Conservation (phyloP, 2,329 filamentous ascomycete species). For the Pochonia chlamydosporia region DNA sequence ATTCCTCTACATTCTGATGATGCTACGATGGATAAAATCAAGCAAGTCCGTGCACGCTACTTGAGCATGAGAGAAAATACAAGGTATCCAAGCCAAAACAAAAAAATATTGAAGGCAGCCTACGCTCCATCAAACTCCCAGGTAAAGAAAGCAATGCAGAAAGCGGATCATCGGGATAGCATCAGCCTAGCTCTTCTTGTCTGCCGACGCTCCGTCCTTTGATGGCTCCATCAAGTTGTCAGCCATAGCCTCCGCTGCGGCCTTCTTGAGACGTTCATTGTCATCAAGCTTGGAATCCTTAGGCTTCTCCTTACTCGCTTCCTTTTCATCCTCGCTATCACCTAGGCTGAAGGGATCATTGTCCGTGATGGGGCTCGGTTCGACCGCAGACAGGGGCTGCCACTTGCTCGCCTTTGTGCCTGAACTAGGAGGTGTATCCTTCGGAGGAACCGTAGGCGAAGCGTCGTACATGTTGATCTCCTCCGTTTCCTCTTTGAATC, state of each 20-base stretch:
- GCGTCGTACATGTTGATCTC: slow-evolving; percentile 73
- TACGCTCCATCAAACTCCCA: slow-evolving; percentile 2
- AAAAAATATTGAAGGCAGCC: not conserved
- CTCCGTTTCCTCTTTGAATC: slow-evolving; percentile 60
- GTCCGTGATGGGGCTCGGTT: slow-evolving; percentile 77
- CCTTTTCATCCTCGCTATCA: slow-evolving; percentile 90
- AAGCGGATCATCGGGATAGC: not conserved
- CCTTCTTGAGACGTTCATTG: slow-evolving; percentile 58
- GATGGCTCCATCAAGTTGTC: slow-evolving; percentile 43
- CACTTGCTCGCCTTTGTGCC: slow-evolving; percentile 81
- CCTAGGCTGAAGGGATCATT: slow-evolving; percentile 96
- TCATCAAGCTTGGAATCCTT: slow-evolving; percentile 51
- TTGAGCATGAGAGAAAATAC: not conserved
- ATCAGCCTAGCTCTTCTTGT: slow-evolving; percentile 28
- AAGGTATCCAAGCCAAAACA: not conserved
- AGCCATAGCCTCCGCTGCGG: slow-evolving; percentile 55
- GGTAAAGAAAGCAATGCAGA: not conserved
- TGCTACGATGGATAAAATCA: slow-evolving; percentile 2
- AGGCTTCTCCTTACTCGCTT: slow-evolving; percentile 38
- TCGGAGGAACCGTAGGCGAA: slow-evolving; percentile 50
- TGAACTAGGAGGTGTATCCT: slow-evolving; percentile 39
- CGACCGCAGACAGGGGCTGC: slow-evolving; percentile 81
- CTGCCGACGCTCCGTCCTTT: slow-evolving; percentile 24
- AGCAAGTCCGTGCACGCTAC: not conserved
- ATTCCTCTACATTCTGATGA: slow-evolving; percentile 3